Evolutionary conservation across 73 alveolate genomes (phyloP), one percentile per base, ranked within the genome.

Genomic region (Urostyla sp.): DNA sequence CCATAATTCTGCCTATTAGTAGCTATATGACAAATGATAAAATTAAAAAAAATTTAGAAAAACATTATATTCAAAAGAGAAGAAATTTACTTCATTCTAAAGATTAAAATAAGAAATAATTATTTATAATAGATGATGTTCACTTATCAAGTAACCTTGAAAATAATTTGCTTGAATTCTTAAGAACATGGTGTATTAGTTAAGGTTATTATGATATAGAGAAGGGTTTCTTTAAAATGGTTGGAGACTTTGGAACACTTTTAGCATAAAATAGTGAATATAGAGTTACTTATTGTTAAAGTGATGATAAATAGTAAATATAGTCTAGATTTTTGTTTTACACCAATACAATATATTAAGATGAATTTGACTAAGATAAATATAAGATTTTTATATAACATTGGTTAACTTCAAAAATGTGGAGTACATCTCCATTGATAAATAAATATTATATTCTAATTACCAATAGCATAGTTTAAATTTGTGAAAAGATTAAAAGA

Each of bases 341-440:
- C 48, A 38, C 72, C 26, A 85, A 75, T 45, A 85, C 93, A 10
- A 67, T 75, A 1, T 85, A 75, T 58, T 26, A 48, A 10, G 87
- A 85, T 37, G 93, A 85, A 32, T 53, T 58, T 26, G 84, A 75
- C 57, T 74, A 44, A 38, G 93, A 85, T 20, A 57, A 63, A 45
- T 53, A 78, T 44, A 85, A 78, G 57, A 49, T 85, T 27, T 85
- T 85, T 37, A 72, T 61, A 6, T 67, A 85, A 69, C 81, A 85
- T 27, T 85, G 93, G 93, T 34, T 85, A 1, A 85, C 93, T 23
- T 73, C 87, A 8, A 85, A 85, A 55, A 75, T 78, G 85, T 85
- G 93, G 93, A 73, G 31, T 23, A 75, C 93, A 0, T 75, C 88
- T 0, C 75, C 75, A 36, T 50, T 85, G 21, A 38, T 85, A 6